phyloP scores from a whole-genome alignment of 176 grass and related monocot genomes.

The Musa itinerans region DNA sequence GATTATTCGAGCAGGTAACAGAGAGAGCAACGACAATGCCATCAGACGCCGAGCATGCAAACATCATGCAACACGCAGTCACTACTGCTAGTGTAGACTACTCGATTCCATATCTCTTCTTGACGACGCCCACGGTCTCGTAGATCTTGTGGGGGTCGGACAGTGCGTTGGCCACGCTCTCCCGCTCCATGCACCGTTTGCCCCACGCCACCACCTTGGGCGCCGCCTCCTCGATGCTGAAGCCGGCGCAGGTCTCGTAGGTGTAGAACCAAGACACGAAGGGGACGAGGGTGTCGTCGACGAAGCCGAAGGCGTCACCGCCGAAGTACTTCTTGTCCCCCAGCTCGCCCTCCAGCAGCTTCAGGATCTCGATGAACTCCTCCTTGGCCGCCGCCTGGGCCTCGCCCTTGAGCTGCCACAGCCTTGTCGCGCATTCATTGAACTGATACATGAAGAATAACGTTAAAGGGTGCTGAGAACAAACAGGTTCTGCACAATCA shows the following conservation, averaged over 20 bases:
- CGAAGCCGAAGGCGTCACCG: conserved; percentile 43
- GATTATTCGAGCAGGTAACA: too few relatives aligned
- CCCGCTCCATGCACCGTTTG: conserved; percentile 17
- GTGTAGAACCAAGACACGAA: conserved; percentile 56
- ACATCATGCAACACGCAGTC: neutral
- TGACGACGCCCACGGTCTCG: conserved; percentile 34
- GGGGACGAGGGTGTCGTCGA: conserved; percentile 51
- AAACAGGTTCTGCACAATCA: neutral
- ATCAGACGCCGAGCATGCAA: conserved; percentile 16
- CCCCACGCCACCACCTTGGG: conserved; percentile 39
- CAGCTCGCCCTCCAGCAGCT: conserved; percentile 40
- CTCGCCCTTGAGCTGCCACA: conserved; percentile 34
- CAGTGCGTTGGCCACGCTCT: conserved; percentile 26
- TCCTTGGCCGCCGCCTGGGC: conserved; percentile 27
- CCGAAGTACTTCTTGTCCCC: conserved; percentile 44
- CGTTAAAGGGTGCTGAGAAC: neutral
- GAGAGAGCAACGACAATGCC: conserved; percentile 12
- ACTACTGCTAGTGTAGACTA: neutral
- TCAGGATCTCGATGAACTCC: conserved; percentile 37
- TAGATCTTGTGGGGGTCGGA: conserved; percentile 24
- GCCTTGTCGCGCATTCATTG: neutral
- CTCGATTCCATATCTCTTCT: conserved; percentile 36
- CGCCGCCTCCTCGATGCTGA: conserved; percentile 39
- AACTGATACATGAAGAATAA: conserved; percentile 16
- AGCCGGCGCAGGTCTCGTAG: conserved; percentile 33